Evolutionary conservation across 257 asterid species (phyloP), one percentile per base, ranked within the genome.

Genomic region (Jacaranda copaia): DNA sequence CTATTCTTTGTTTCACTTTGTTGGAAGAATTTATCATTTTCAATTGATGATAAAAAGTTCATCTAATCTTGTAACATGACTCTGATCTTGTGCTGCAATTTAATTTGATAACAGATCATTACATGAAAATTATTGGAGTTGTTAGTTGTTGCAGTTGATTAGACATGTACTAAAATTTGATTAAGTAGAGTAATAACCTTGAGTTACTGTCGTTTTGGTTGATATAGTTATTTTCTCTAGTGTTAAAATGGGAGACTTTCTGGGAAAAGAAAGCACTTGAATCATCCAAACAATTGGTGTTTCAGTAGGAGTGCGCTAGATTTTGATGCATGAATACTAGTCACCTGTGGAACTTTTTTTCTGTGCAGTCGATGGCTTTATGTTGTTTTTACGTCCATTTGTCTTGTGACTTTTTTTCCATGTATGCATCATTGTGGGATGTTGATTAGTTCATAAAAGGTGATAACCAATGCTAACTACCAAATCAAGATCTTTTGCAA

Each of bases 401-500:
- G 58, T 57, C 35, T 4, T 42, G 5, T 52, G 35, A 53, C 59
- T 76, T 65, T 35, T 20, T 14, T 53, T 3, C 49, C 32, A 25
- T 52, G 5, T 4, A 68, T 70, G 11, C 14, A 18, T 71, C 55
- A 56, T 16, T 55, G 11, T 56, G 76, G 32, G 56, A 36, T 51
- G 53, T 39, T 56, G 32, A n/a, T 53, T 70, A 32, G 63, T 56
- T 56, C 39, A 19, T 39, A 18, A n/a, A 61, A 60, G 48, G 0
- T 45, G 64, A 53, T 52, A 20, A 38, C 40, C 51, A 61, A 48
- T 53, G 45, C 36, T 46, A 39, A 19, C 25, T 58, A 20, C 68
- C 6, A 13, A 42, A 4, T 39, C 60, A 25, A 56, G 46, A 57
- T 73, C 49, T 67, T 80, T 49, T 62, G 15, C 64, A 20, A 73